These are phyloP conservation scores for Penicillium verhagenii DNA, from an alignment of 495 filamentous ascomycete genomes.

Conservation along the genomic window DNA sequence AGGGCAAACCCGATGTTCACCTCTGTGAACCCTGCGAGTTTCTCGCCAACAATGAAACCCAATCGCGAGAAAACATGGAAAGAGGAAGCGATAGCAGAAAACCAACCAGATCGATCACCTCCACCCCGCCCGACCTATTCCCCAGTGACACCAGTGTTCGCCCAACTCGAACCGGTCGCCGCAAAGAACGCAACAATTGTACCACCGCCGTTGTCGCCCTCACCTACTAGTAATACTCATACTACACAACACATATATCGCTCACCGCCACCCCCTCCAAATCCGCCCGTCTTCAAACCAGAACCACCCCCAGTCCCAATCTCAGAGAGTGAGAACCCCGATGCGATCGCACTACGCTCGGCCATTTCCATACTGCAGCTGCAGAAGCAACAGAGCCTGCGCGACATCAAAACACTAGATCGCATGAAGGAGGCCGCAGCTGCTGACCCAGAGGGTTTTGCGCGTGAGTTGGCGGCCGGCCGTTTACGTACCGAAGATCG, in stretches of 20 bases:
- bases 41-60: not conserved
- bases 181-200: constrained; percentile 33
- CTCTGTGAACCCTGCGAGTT: not conserved
- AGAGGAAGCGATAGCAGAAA: not conserved
- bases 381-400: constrained; percentile 71
- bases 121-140: constrained; percentile 49
- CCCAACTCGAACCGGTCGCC: constrained; percentile 38
- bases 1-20: not conserved
- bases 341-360: constrained; percentile 77
- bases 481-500: constrained; percentile 43
- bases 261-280: constrained; percentile 15
- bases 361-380: constrained; percentile 80
- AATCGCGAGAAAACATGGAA: not conserved
- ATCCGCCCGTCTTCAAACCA: constrained; percentile 31
- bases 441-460: constrained; percentile 66
- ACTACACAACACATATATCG: constrained; percentile 10
- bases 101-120: constrained; percentile 3
- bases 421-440: constrained; percentile 62
- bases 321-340: constrained; percentile 73
- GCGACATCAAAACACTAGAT: constrained; percentile 65
- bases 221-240: constrained; percentile 24
- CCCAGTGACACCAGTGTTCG: constrained; percentile 46
- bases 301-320: constrained; percentile 64
- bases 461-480: constrained; percentile 58
- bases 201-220: constrained; percentile 35